Conservation (phyloP, 805 yeast species). For the Phaffomyces opuntiae region DNA sequence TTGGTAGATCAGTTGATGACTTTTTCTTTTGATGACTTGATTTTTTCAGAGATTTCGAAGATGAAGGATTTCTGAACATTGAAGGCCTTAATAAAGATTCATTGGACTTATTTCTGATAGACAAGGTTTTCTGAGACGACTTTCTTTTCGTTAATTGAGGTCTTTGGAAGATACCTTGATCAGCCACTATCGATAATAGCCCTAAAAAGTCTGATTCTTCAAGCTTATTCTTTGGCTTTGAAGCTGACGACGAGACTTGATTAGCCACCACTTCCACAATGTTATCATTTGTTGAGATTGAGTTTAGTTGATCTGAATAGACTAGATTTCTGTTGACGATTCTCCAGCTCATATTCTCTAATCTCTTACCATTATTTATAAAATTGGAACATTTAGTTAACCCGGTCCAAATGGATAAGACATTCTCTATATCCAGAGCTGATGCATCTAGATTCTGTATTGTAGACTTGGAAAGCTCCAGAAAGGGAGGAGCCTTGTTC, state of each 20-base stretch:
- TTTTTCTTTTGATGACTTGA: conserved; percentile 10
- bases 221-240: conserved; percentile 15
- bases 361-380: conserved; percentile 23
- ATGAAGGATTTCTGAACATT: conserved; percentile 20
- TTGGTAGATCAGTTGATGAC: conserved; percentile 11
- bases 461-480: conserved; percentile 23
- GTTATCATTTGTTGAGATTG: conserved; percentile 2
- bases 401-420: conserved; percentile 36
- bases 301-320: conserved; percentile 9
- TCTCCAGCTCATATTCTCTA: conserved; percentile 27
- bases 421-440: conserved; percentile 31
- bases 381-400: conserved; percentile 24
- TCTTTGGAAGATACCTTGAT: conserved; percentile 14
- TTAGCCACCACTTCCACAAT: conserved; percentile 4
- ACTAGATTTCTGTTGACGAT: conserved; percentile 24
- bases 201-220: conserved; percentile 23
- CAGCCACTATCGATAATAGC: conserved; percentile 22
- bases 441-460: conserved; percentile 20
- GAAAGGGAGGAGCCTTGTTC: conserved; percentile 24
- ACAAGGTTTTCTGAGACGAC: conserved; percentile 15
- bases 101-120: conserved; percentile 6
- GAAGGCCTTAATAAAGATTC: conserved; percentile 14
- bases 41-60: conserved; percentile 21
- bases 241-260: conserved; percentile 1
- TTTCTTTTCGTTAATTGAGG: conserved; percentile 17